Percentiles rank a stretch among this genome's conserved stretches.
phyloP scores from a whole-genome alignment of 768 basidiomycete species.

The Wakefieldia striispora region DNA sequence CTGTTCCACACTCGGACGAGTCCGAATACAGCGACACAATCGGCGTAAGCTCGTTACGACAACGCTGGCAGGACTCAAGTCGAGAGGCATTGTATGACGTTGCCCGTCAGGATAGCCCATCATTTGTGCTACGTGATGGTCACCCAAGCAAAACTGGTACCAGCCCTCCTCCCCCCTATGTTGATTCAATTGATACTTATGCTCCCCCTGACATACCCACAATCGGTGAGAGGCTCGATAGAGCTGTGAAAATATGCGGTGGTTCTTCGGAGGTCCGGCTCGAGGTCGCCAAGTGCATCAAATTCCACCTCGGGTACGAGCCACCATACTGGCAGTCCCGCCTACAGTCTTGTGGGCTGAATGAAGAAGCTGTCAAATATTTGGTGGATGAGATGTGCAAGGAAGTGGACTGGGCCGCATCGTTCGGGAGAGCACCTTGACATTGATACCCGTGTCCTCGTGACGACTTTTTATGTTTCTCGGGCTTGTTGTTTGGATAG shows the following conservation, averaged over 20 bases:
- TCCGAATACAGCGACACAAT: background rate
- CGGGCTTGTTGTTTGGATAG: background rate
- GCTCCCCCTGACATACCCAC: slow-evolving; percentile 5
- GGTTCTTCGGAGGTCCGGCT: slow-evolving; percentile 16
- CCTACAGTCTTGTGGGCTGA: slow-evolving; percentile 23
- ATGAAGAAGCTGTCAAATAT: slow-evolving; percentile 8
- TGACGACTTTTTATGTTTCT: background rate
- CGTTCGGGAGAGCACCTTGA: slow-evolving; percentile 3
- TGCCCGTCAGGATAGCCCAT: slow-evolving; percentile 22
- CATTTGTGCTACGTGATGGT: slow-evolving; percentile 7
- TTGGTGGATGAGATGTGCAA: slow-evolving; percentile 29
- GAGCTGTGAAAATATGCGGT: slow-evolving; percentile 15
- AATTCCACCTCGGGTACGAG: slow-evolving; percentile 24
- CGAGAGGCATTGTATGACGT: slow-evolving; percentile 4
- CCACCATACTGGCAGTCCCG: slow-evolving; percentile 26
- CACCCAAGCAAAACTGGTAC: slow-evolving; percentile 3
- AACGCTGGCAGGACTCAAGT: slow-evolving; percentile 3
- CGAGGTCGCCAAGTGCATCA: slow-evolving; percentile 25
- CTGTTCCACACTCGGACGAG: slow-evolving; percentile 11
- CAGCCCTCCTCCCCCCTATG: slow-evolving; percentile 19
- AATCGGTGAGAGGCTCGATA: slow-evolving; percentile 22
- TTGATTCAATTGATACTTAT: slow-evolving; percentile 5
- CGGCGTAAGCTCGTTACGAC: background rate
- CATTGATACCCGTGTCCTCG: background rate
- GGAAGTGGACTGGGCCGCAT: slow-evolving; percentile 19